Evolutionary conservation across 768 basidiomycete species (phyloP).

Genomic region (Podaxis sp.): DNA sequence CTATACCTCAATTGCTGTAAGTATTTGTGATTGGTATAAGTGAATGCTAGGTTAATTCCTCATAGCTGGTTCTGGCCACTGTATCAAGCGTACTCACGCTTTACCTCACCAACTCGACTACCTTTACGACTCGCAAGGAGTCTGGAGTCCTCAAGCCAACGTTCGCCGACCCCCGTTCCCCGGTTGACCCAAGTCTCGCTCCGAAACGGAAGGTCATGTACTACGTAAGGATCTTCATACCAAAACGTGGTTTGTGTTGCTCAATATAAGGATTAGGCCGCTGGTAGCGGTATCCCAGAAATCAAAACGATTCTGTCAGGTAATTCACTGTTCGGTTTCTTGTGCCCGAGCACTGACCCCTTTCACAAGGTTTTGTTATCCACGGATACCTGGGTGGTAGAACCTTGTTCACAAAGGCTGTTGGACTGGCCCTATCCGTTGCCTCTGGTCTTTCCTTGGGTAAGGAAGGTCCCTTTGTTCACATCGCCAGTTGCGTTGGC

Average conservation of each 20-base stretch:
- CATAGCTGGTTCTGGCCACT: conserved; percentile 70
- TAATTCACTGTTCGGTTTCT: conserved; percentile 24
- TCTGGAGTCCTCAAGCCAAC: conserved; percentile 55
- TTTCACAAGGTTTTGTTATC: conserved; percentile 80
- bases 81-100: conserved; percentile 81
- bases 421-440: conserved; percentile 88
- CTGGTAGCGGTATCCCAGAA: conserved; percentile 95
- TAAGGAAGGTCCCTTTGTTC: conserved; percentile 73
- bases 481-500: conserved; percentile 89
- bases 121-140: conserved; percentile 88
- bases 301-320: conserved; percentile 94
- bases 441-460: conserved; percentile 91
- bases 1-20: conserved; percentile 78
- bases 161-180: conserved; percentile 32
- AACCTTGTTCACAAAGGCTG: conserved; percentile 85
- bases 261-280: conserved; percentile 53
- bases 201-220: conserved; percentile 72
- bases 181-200: conserved; percentile 23
- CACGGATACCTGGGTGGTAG: conserved; percentile 94
- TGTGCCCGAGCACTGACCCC: conserved; percentile 4
- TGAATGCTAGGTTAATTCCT: not conserved
- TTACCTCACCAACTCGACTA: conserved; percentile 83
- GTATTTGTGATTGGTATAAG: conserved; percentile 25
- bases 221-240: conserved; percentile 56
- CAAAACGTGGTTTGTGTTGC: conserved; percentile 6